Evolutionary conservation across 2,329 filamentous ascomycete species (phyloP), one percentile per base, ranked within the genome.

Genomic region (Colletotrichum sp.): DNA sequence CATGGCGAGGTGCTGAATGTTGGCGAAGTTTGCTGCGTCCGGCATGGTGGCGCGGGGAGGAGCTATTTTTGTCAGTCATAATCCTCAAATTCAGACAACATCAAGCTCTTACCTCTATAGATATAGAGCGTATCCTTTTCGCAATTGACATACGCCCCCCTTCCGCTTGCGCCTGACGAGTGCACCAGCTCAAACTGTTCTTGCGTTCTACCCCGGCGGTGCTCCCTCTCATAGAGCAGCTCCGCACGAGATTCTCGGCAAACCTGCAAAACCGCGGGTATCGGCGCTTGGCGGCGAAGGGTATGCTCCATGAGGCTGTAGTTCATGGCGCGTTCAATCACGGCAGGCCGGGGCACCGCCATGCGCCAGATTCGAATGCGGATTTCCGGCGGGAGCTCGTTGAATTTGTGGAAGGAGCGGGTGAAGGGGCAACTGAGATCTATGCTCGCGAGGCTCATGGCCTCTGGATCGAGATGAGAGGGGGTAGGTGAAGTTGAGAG

Each of bases 1-100:
- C 72, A 76, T 76, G 61, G 74, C 74, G 13, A 76, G 74, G 24
- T 75, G 34, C 36, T 39, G 71, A 13, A 76, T 12, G 48, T 68
- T 67, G 36, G 52, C 21, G 13, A 66, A 76, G 60, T 55, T 67
- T 66, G 30, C 18, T n/a, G 28, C 61, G 2, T 61, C n/a, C 0
- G 70, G 64, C 74, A 75, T 72, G 59, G 4, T 21, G n/a, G 28
- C 55, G 4, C 16, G 13, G 0, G 18, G 24, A 10, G 71, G 71
- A 7, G 59, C 71, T 75, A 12, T 34, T 16, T 48, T 32, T 16
- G 14, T 34, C 12, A 9, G 55, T 6, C 4, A 18, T 18, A 7
- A 26, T 3, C 32, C 3, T 21, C 18, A 14, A 59, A n/a, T 34
- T 12, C 6, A 21, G 7, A 10, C 16, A n/a, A 9, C 10, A 0